These are phyloP conservation scores for Fusarium chuoi DNA, from an alignment of 2,329 filamentous ascomycete genomes.

Conservation along the genomic window DNA sequence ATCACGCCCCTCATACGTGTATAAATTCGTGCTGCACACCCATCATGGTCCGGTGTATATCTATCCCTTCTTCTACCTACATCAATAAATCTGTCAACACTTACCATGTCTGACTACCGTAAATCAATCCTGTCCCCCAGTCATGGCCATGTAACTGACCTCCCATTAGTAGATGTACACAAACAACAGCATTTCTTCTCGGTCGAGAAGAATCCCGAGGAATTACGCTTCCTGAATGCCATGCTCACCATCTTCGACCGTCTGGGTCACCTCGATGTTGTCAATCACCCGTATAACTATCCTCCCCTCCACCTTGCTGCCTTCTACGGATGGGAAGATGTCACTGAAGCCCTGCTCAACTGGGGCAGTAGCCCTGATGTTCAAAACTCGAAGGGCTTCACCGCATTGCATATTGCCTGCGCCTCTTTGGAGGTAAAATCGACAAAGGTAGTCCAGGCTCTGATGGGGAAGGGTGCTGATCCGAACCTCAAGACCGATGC, in stretches of 20 bases:
- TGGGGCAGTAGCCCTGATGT: background rate
- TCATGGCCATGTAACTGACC: background rate
- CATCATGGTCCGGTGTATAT: background rate
- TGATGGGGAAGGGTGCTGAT: background rate
- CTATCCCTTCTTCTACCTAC: accelerated
- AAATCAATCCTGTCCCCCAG: accelerated
- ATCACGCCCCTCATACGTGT: too few relatives aligned
- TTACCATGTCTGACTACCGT: background rate
- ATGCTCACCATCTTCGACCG: background rate
- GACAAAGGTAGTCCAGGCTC: background rate
- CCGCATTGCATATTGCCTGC: background rate
- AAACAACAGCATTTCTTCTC: too few relatives aligned
- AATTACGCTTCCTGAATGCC: background rate
- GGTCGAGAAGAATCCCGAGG: background rate
- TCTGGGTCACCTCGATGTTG: background rate
- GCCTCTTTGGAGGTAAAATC: background rate
- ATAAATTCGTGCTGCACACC: background rate
- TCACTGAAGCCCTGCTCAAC: background rate
- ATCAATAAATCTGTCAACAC: accelerated
- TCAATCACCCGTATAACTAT: background rate
- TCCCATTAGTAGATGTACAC: background rate
- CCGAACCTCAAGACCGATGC: background rate
- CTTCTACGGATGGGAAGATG: background rate
- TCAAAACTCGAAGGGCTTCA: background rate
- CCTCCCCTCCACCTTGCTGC: background rate